Percentiles rank a stretch among this genome's conserved stretches.
Evolutionary conservation across 169 alveolate genomes (phyloP).

Genomic region (Amoebophrya sp.): DNA sequence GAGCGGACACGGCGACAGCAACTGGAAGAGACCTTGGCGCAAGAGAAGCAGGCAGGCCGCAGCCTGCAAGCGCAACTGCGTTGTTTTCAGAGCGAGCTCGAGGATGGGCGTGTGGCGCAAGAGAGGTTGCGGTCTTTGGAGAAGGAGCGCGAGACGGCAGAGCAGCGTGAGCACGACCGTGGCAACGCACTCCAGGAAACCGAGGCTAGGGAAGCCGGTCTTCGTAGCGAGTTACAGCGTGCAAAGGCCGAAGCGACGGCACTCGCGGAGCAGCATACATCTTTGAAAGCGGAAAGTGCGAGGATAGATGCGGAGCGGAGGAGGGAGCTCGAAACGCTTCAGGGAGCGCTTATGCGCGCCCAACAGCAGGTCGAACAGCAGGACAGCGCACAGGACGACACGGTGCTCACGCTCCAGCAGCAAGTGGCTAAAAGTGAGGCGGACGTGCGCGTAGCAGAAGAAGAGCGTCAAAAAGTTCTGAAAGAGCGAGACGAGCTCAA

Average conservation of each 20-base stretch:
- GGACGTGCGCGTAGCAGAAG: neutral
- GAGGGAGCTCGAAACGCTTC: neutral
- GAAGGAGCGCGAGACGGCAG: neutral
- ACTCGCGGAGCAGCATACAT: neutral
- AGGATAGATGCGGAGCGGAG: neutral
- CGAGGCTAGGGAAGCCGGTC: neutral
- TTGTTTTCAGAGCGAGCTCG: neutral
- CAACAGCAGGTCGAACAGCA: neutral
- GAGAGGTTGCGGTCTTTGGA: neutral
- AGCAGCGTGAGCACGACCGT: neutral
- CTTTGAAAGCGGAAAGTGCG: neutral
- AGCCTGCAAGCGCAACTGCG: neutral
- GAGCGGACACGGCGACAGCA: neutral
- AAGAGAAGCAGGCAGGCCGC: neutral
- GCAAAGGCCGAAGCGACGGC: neutral
- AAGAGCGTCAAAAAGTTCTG: neutral
- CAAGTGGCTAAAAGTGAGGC: neutral
- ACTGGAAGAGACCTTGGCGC: neutral
- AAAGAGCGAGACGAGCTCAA: neutral
- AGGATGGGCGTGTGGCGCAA: constrained; percentile 18
- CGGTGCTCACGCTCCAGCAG: neutral
- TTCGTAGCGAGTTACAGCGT: neutral
- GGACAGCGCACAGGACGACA: neutral
- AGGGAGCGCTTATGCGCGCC: neutral
- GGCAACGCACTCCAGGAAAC: neutral